Percentiles rank a stretch among this genome's conserved stretches.
Conservation (phyloP, 1,284 basidiomycete species). For the Entoloma clypeatum region DNA sequence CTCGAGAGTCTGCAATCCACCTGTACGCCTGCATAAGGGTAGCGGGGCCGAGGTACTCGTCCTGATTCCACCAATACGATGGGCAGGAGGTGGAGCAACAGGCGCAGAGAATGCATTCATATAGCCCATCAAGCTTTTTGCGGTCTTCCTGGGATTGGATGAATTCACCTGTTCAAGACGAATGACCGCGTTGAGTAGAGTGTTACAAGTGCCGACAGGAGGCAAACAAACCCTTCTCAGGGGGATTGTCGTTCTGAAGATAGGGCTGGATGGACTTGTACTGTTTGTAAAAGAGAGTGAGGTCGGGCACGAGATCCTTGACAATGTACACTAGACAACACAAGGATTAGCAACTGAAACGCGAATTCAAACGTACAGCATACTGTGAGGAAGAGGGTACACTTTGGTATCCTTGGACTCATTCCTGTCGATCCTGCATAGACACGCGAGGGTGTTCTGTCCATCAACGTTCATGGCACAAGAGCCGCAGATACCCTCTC, state of each 20-base stretch:
- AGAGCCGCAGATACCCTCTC: conserved; percentile 98
- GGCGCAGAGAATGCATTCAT: conserved; percentile 93
- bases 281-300: conserved; percentile 96
- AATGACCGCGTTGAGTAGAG: background rate
- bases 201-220: too few species aligned
- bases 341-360: background rate
- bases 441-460: conserved; percentile 95
- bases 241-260: conserved; percentile 91
- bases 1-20: conserved; percentile 97
- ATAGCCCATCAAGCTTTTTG: conserved; percentile 95
- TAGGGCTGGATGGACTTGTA: conserved; percentile 99
- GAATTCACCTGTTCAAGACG: too few species aligned
- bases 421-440: conserved; percentile 97
- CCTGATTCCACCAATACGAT: conserved; percentile 99
- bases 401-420: conserved; percentile 89
- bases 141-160: conserved; percentile 91
- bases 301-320: conserved; percentile 93
- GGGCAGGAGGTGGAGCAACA: conserved; percentile 99
- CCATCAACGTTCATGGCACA: conserved; percentile 99
- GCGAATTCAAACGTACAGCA: conserved; percentile 30
- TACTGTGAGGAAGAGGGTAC: conserved; percentile 98
- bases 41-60: conserved; percentile 96
- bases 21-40: conserved; percentile 94
- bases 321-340: conserved; percentile 87
- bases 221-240: conserved; percentile 51